phyloP scores from a whole-genome alignment of 176 grass and related monocot species.

The Puya raimondii region DNA sequence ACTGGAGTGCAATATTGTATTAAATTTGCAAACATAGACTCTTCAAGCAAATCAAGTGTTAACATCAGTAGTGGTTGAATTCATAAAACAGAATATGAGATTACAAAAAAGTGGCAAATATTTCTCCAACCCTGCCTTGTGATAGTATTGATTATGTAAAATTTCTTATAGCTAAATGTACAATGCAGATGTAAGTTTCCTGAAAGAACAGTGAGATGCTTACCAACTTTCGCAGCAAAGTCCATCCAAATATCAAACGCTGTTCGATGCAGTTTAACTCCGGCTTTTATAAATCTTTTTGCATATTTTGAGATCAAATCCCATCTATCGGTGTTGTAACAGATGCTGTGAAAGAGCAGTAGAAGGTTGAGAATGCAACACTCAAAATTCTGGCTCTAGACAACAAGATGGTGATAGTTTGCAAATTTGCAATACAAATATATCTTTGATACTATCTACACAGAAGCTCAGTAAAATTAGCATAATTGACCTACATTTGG shows the following conservation, averaged over 20 bases:
- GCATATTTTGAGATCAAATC: constrained; percentile 65
- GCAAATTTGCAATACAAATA: background rate
- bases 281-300: constrained; percentile 56
- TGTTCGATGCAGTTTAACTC: constrained; percentile 63
- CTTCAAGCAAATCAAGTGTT: too few species aligned
- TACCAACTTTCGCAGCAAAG: constrained; percentile 86
- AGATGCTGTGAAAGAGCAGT: constrained; percentile 56
- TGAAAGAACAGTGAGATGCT: constrained; percentile 8
- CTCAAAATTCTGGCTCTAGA: background rate
- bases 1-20: too few species aligned
- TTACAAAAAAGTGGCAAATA: too few species aligned
- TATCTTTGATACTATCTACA: too few species aligned
- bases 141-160: background rate
- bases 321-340: constrained; percentile 78
- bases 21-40: too few species aligned
- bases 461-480: too few species aligned
- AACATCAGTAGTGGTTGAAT: too few species aligned
- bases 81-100: too few species aligned
- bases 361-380: background rate
- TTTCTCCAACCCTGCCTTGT: too few species aligned
- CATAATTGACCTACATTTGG: too few species aligned
- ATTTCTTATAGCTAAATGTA: background rate
- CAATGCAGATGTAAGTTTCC: background rate
- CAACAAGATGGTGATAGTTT: background rate
- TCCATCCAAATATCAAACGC: constrained; percentile 95